Percentiles rank a stretch among this genome's conserved stretches.
phyloP scores from a whole-genome alignment of 257 asterid species.

The Phtheirospermum japonicum region DNA sequence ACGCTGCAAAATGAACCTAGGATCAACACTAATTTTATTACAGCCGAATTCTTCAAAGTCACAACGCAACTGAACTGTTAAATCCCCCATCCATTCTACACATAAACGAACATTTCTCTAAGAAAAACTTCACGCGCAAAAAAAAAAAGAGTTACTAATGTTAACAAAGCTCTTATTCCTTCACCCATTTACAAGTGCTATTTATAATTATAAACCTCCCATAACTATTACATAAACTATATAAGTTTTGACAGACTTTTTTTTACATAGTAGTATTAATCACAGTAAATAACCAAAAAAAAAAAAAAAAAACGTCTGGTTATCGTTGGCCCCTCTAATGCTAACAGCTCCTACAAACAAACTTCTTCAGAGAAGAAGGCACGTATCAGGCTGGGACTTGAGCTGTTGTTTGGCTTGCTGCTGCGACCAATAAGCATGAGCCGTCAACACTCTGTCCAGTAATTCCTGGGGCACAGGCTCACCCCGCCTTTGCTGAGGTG shows the following conservation, averaged over 20 bases:
- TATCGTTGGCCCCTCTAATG: not conserved
- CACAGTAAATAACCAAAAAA: conserved; percentile 24
- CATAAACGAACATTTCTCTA: not conserved
- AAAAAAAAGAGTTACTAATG: no score
- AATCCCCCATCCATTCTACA: conserved; percentile 7
- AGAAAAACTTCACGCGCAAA: conserved; percentile 8
- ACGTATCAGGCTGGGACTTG: conserved; percentile 60
- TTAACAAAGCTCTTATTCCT: conserved; percentile 35
- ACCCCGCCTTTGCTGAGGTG: conserved; percentile 97
- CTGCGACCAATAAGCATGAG: conserved; percentile 96
- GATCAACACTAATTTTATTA: conserved; percentile 24
- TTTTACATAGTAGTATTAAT: conserved; percentile 33
- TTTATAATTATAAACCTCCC: conserved; percentile 16
- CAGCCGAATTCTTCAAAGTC: conserved; percentile 26
- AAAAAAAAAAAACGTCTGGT: not conserved
- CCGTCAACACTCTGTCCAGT: conserved; percentile 77
- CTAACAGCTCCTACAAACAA: no score
- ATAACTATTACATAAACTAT: conserved; percentile 34
- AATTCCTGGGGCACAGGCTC: conserved; percentile 99
- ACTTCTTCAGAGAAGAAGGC: conserved; percentile 62
- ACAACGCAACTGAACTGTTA: conserved; percentile 9
- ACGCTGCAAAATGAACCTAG: not conserved
- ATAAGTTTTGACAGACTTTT: conserved; percentile 12
- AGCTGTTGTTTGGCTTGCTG: conserved; percentile 84
- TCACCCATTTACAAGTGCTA: conserved; percentile 49